phyloP scores from a whole-genome alignment of 768 basidiomycete species.

The Rhodotorula sphaerocarpa region DNA sequence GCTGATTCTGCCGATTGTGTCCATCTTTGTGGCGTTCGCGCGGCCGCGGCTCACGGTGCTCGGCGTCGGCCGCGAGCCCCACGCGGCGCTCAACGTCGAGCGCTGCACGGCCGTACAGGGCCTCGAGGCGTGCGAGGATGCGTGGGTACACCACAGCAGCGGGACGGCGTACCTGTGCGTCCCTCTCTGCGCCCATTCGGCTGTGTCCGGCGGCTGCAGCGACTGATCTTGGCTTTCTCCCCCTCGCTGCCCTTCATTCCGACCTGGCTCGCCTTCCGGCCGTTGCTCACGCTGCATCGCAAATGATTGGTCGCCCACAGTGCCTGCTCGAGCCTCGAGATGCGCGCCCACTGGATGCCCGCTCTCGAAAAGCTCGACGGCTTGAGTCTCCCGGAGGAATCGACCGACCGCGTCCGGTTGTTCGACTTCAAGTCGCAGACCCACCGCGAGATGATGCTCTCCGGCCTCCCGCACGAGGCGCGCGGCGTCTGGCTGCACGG shows the following conservation, averaged over 20 bases:
- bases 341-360: conserved; percentile 9
- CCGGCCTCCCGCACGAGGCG: conserved; percentile 16
- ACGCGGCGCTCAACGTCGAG: background rate
- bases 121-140: conserved; percentile 20
- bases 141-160: conserved; percentile 8
- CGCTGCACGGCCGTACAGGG: background rate
- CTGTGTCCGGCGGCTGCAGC: no score
- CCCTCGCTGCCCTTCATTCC: background rate
- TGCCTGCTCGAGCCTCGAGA: conserved; percentile 4
- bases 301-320: background rate
- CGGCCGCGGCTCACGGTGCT: background rate
- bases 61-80: background rate
- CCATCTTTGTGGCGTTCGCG: background rate
- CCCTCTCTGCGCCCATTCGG: no score
- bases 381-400: background rate
- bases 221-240: background rate
- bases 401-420: conserved; percentile 18
- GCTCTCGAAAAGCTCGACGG: conserved; percentile 15
- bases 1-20: background rate
- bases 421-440: conserved; percentile 8
- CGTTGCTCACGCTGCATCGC: background rate
- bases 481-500: conserved; percentile 51
- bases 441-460: conserved; percentile 7
- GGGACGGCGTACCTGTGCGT: conserved; percentile 18
- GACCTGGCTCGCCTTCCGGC: no score